Evolutionary conservation across 176 grass and related monocot genomes (phyloP), one percentile per base, ranked within the genome.

Genomic region (Eragrostis nindensis): DNA sequence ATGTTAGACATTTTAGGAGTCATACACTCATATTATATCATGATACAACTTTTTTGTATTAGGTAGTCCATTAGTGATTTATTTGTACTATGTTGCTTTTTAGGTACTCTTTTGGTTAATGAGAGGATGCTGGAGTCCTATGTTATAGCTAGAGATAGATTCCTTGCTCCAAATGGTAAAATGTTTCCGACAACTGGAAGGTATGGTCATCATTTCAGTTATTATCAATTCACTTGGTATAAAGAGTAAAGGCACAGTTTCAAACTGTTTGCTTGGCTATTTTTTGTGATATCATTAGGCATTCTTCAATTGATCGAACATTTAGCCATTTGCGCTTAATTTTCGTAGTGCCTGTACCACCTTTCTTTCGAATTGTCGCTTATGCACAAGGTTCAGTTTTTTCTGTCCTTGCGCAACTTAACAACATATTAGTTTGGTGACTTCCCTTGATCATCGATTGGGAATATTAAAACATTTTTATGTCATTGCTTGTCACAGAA

Each of bases 61-160:
- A 15, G 78, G 19, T 46, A 48, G 29, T 19, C 1, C 22, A 13
- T 25, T 85, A 38, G 5, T 75, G 26, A 53, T 74, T 49, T 55
- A 66, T 76, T 80, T 54, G 27, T 43, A 22, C n/a, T 46, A 21
- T 38, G 73, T n/a, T 71, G 38, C 80, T 70, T 79, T 36, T 55
- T 86, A 99, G 97, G 97, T 69, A 99, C 93, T 7, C 90, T 99
- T 72, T 89, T 99, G 83, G 91, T 99, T 61, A 99, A 99, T 85
- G 97, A 99, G 80, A 93, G 97, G 74, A 99, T 99, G 97, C 77
- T 99, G 74, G 97, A 99, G 90, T 91, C 97, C 18, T 99, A 99
- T 74, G 65, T 99, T 75, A 99, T 99, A 86, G 93, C 97, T 69
- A 87, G 97, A 70, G 97, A 99, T 77, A 90, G 93, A 85, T 96